Evolutionary conservation across 129 eudicot genomes (phyloP).

Genomic region (Erigeron canadensis): DNA sequence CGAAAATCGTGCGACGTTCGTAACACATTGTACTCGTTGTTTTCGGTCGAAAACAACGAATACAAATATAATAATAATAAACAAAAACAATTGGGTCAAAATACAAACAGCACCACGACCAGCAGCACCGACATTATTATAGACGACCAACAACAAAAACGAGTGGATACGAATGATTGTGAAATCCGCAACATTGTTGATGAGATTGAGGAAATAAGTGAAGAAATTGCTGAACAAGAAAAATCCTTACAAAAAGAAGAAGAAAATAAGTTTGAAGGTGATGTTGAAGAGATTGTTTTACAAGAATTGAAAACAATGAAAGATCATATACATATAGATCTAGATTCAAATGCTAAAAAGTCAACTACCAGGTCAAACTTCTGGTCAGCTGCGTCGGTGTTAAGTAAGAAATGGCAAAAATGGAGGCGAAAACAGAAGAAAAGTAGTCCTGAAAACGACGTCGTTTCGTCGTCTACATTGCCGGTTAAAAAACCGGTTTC

Average conservation of each 20-base stretch:
- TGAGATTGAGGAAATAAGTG: neutral
- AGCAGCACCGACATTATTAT: slow-evolving; percentile 20
- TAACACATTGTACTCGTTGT: slow-evolving; percentile 62
- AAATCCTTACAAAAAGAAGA: neutral
- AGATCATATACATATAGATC: slow-evolving; percentile 73
- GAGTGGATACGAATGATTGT: neutral
- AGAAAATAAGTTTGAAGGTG: neutral
- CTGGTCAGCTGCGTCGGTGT: slow-evolving; percentile 90
- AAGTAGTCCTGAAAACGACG: slow-evolving; percentile 37
- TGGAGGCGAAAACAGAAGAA: slow-evolving; percentile 87
- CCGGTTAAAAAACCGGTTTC: slow-evolving; percentile 61
- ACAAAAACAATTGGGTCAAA: slow-evolving; percentile 20
- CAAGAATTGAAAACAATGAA: slow-evolving; percentile 63
- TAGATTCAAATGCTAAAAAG: slow-evolving; percentile 62
- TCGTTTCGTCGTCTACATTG: slow-evolving; percentile 45
- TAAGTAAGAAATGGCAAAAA: slow-evolving; percentile 78
- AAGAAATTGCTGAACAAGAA: slow-evolving; percentile 39
- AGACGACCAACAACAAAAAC: slow-evolving; percentile 39
- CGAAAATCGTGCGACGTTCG: slow-evolving; percentile 87
- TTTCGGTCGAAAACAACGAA: slow-evolving; percentile 50
- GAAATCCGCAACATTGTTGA: slow-evolving; percentile 19
- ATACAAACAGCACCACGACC: slow-evolving; percentile 32
- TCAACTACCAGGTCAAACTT: slow-evolving; percentile 41
- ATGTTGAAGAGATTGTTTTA: neutral
- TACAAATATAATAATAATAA: slow-evolving; percentile 27